These are phyloP conservation scores for Fistulina hepatica DNA, from an alignment of 1,284 basidiomycete genomes.

Conservation along the genomic window DNA sequence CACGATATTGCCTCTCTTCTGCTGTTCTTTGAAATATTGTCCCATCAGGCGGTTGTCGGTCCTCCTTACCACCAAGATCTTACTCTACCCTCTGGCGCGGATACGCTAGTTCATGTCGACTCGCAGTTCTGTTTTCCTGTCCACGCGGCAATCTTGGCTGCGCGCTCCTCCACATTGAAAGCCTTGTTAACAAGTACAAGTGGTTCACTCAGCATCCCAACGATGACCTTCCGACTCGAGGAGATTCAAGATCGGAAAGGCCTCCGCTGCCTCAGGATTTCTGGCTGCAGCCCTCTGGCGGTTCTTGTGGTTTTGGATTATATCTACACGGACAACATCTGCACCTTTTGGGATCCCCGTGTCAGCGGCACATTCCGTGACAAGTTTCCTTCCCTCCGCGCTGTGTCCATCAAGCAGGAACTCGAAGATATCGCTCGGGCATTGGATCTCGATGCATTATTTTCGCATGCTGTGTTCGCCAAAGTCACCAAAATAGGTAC, in stretches of 20 bases:
- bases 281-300: constrained; percentile 51
- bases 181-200: constrained; percentile 30
- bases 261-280: constrained; percentile 27
- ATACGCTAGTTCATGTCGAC: constrained; percentile 42
- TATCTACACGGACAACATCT: constrained; percentile 78
- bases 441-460: too few relatives aligned
- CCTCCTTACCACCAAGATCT: too few relatives aligned
- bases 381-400: constrained; percentile 48
- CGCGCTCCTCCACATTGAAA: constrained; percentile 44
- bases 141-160: constrained; percentile 56
- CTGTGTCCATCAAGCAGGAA: constrained; percentile 41
- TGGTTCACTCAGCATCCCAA: constrained; percentile 21
- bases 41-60: too few relatives aligned
- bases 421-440: constrained; percentile 44
- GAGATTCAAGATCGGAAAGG: too few relatives aligned
- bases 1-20: constrained; percentile 40
- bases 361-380: constrained; percentile 53
- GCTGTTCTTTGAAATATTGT: too few relatives aligned
- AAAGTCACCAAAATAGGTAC: too few relatives aligned
- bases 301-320: constrained; percentile 76
- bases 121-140: constrained; percentile 41
- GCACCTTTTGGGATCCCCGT: constrained; percentile 80
- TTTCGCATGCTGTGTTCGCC: too few relatives aligned
- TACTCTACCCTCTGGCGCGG: too few relatives aligned
- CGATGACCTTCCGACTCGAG: constrained; percentile 22